Evolutionary conservation across 2,329 filamentous ascomycete species (phyloP), one percentile per base, ranked within the genome.

Genomic region (Penicillium sp.): DNA sequence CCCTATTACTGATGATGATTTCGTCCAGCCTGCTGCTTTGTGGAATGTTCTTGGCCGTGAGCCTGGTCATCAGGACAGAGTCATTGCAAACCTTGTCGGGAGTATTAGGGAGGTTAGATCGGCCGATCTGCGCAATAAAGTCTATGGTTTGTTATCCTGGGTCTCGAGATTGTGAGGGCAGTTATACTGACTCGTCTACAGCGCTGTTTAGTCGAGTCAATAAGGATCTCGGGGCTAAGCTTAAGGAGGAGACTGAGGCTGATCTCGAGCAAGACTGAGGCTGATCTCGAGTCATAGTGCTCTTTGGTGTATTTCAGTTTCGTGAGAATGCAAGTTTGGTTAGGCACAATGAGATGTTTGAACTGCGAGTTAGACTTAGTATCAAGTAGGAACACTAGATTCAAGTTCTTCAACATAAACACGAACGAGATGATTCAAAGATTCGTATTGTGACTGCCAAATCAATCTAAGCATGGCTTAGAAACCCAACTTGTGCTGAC

Each of bases 11-110:
- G 59, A 64, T 4, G 51, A 51, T 0, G 64, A 66, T 42, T 68
- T 63, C 44, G 55, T 59, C 7, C 64, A 68, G 34, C 54, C 65
- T 7, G 55, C 58, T 2, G 60, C 20, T 1, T 45, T 68, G 28
- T 68, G 65, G 65, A 43, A 61, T 43, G 54, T 68, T 6, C 44
- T 69, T 31, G 60, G 61, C 4, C 55, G 57, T 6, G 57, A 65
- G 3, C 53, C 56, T 1, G 65, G 66, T 4, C 64, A 68, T 31
- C 65, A 69, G 46, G 64, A 67, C 6, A 47, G 61, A 28, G 38
- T 62, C 13, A 52, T 67, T 29, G 53, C 42, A 6, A 69, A 69
- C 40, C 45, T 67, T 5, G 58, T 52, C 11, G 42, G 14, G 5
- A 57, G 50, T 37, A 16, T 65, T 4, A 47, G 47, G 11, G 42